Evolutionary conservation across 106 monocot genomes (phyloP).

Genomic region (Acorus gramineus): DNA sequence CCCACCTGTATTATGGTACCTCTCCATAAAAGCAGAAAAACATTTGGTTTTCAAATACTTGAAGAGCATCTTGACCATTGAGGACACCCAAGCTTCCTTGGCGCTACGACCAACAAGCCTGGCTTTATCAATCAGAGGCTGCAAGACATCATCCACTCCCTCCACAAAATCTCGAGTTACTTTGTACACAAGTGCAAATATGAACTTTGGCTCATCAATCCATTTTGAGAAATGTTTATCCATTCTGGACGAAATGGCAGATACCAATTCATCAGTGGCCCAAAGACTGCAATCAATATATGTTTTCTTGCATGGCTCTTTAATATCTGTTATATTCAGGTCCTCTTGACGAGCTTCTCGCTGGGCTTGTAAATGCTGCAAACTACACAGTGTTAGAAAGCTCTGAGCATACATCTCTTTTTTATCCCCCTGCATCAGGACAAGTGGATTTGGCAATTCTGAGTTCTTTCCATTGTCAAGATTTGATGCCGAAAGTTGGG

Average conservation of each 20-base stretch:
- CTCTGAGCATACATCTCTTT: constrained; percentile 42
- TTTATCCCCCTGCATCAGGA: constrained; percentile 45
- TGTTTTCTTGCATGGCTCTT: constrained; percentile 6
- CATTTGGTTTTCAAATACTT: constrained; percentile 32
- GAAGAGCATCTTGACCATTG: constrained; percentile 53
- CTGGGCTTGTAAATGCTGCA: constrained; percentile 43
- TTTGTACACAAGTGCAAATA: constrained; percentile 70
- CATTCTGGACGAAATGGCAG: constrained; percentile 42
- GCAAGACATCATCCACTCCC: constrained; percentile 54
- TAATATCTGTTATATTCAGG: neutral
- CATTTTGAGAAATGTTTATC: constrained; percentile 66
- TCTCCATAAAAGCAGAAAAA: constrained; percentile 34
- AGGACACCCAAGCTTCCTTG: constrained; percentile 65
- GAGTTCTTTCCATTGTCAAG: constrained; percentile 8
- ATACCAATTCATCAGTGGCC: constrained; percentile 63
- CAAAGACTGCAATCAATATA: constrained; percentile 31
- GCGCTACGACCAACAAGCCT: constrained; percentile 48
- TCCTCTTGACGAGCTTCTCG: constrained; percentile 15
- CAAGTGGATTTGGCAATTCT: constrained; percentile 38
- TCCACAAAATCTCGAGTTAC: constrained; percentile 46
- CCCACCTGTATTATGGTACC: constrained; percentile 14
- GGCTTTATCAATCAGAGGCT: constrained; percentile 72
- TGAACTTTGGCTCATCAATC: constrained; percentile 61
- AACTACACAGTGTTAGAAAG: constrained; percentile 49
- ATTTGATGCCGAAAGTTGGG: constrained; percentile 31